Percentiles rank a stretch among this genome's conserved stretches.
Evolutionary conservation across 2,329 filamentous ascomycete genomes (phyloP).

Genomic region (Aspergillus caelatus): DNA sequence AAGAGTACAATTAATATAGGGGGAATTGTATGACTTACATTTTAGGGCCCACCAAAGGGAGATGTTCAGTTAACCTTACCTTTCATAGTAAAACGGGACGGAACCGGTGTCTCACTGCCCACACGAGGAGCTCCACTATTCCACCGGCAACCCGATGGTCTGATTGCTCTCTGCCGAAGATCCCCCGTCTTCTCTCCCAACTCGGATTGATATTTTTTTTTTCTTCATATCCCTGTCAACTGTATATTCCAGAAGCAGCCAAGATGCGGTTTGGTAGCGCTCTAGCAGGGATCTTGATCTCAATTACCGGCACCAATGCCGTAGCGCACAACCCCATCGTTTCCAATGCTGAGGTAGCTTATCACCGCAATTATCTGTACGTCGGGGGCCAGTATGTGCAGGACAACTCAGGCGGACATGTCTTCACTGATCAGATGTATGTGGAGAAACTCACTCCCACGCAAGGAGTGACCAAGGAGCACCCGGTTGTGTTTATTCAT

Average conservation of each 20-base stretch:
- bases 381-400: slow-evolving; percentile 7
- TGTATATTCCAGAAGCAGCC: background rate
- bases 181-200: background rate
- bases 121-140: background rate
- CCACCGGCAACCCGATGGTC: background rate
- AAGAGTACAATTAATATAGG: background rate
- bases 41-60: background rate
- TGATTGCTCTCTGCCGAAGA: background rate
- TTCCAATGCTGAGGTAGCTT: background rate
- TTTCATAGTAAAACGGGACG: background rate
- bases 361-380: slow-evolving; percentile 8
- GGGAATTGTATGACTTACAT: background rate
- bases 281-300: background rate
- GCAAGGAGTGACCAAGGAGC: slow-evolving; percentile 19
- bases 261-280: background rate
- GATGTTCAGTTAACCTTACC: background rate
- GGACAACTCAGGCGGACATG: slow-evolving; percentile 5
- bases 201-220: background rate
- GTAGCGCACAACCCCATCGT: background rate
- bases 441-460: slow-evolving; percentile 36
- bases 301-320: background rate
- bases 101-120: background rate
- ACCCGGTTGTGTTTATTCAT: slow-evolving; percentile 38
- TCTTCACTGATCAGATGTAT: slow-evolving; percentile 35
- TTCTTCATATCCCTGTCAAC: background rate